Conservation (phyloP, 2,329 filamentous ascomycete species). For the Cladophialophora bantiana region DNA sequence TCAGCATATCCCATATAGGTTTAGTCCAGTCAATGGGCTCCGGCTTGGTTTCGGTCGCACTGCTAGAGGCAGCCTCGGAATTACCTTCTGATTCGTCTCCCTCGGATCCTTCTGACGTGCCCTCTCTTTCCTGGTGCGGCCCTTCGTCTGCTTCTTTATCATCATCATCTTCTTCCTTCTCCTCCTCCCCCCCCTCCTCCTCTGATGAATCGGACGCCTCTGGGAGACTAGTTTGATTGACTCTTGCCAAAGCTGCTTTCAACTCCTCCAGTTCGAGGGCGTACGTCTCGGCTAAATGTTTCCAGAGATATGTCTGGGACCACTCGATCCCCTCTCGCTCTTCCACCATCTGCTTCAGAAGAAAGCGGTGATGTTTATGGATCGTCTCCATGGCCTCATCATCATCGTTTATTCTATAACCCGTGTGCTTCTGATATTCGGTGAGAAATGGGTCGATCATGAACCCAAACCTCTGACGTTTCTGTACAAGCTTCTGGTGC, state of each 20-base stretch:
- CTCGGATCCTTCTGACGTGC: slow-evolving; percentile 42
- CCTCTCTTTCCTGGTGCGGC: slow-evolving; percentile 39
- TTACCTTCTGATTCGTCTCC: slow-evolving; percentile 38
- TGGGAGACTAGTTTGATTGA: slow-evolving; percentile 27
- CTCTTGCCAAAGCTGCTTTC: slow-evolving; percentile 25
- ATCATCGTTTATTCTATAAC: slow-evolving; percentile 47
- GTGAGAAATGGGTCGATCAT: slow-evolving; percentile 40
- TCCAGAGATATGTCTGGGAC: slow-evolving; percentile 53
- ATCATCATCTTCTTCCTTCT: slow-evolving; percentile 18
- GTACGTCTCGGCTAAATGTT: slow-evolving; percentile 54
- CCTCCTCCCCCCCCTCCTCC: slow-evolving; percentile 38
- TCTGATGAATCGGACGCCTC: slow-evolving; percentile 42
- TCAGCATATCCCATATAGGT: slow-evolving; percentile 40
- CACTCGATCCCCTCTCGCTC: slow-evolving; percentile 55
- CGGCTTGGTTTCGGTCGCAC: slow-evolving; percentile 23
- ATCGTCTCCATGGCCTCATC: slow-evolving; percentile 57
- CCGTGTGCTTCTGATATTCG: slow-evolving; percentile 41
- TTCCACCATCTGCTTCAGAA: slow-evolving; percentile 57
- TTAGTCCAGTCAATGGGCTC: slow-evolving; percentile 39
- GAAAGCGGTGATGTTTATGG: slow-evolving; percentile 53
- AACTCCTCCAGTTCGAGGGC: slow-evolving; percentile 38
- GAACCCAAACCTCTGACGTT: slow-evolving; percentile 38
- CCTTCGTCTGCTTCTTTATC: background rate
- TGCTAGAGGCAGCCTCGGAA: slow-evolving; percentile 26
- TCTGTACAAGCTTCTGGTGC: slow-evolving; percentile 50